A percentile compares a stretch with the other conserved stretches of the same genome.
These are phyloP conservation scores for Postia placenta DNA, from an alignment of 768 basidiomycete genomes.

Conservation along the genomic window DNA sequence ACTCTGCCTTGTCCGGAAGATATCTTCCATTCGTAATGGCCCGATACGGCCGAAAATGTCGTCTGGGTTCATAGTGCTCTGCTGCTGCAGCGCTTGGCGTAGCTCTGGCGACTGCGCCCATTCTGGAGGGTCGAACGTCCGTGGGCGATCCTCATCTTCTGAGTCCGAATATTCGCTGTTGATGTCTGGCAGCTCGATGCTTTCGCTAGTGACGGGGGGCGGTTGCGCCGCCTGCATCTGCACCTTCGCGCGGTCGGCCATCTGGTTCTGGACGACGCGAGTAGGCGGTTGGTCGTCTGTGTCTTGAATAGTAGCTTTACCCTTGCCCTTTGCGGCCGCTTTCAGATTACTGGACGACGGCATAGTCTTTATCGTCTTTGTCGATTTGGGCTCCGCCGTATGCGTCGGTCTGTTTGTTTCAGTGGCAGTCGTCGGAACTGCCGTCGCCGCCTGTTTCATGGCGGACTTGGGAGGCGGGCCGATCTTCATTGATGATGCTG, in stretches of 20 bases:
- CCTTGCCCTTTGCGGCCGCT: conserved; percentile 41
- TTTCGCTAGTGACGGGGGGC: conserved; percentile 50
- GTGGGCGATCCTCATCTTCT: conserved; percentile 77
- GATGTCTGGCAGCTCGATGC: conserved; percentile 90
- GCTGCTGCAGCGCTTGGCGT: conserved; percentile 67
- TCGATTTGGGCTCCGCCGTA: conserved; percentile 1
- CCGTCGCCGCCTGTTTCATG: conserved; percentile 32
- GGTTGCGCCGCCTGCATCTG: conserved; percentile 47
- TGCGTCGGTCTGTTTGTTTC: conserved; percentile 9
- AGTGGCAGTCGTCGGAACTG: conserved; percentile 5
- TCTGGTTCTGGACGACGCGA: conserved; percentile 56
- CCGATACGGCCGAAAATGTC: conserved; percentile 89
- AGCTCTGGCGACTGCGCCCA: conserved; percentile 94
- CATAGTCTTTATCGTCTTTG: conserved; percentile 16
- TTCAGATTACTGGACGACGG: conserved; percentile 30
- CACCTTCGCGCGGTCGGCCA: conserved; percentile 61
- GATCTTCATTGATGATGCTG: conserved; percentile 8
- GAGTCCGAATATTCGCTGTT: conserved; percentile 97
- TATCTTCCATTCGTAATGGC: conserved; percentile 86
- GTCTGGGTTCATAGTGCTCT: conserved; percentile 85
- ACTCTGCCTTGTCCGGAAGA: conserved; percentile 76
- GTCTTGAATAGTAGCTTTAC: conserved; percentile 39
- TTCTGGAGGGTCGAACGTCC: conserved; percentile 57
- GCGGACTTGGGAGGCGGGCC: conserved; percentile 29
- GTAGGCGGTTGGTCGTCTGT: conserved; percentile 55